Evolutionary conservation across 1,284 basidiomycete species (phyloP).

Genomic region (Heterobasidion irregulare): DNA sequence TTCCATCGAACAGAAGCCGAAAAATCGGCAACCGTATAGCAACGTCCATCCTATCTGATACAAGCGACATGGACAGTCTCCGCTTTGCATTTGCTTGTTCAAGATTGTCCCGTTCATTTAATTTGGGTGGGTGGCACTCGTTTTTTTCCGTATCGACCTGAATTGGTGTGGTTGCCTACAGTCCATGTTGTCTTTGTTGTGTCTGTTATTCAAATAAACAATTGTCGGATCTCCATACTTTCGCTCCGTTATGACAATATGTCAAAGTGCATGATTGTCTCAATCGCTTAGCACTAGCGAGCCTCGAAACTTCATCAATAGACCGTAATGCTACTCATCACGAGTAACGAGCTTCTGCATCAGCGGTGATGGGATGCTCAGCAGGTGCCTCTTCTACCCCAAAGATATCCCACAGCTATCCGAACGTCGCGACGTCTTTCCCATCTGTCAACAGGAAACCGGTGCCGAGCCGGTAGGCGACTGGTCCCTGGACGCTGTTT

Average conservation of each 20-base stretch:
- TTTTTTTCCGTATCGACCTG: background rate
- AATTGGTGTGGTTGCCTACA: background rate
- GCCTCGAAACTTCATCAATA: background rate
- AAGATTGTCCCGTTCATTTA: background rate
- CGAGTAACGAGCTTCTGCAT: background rate
- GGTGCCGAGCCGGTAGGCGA: background rate
- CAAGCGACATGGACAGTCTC: no score
- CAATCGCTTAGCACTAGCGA: background rate
- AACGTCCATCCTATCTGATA: no score
- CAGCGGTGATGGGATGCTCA: background rate
- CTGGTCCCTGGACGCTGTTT: background rate
- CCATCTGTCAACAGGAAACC: no score
- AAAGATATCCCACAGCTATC: no score
- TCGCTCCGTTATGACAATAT: background rate
- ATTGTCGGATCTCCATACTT: background rate
- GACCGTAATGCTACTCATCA: background rate
- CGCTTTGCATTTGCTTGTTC: background rate
- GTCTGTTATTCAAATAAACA: background rate
- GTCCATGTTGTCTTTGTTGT: background rate
- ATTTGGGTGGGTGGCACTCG: constrained; percentile 14
- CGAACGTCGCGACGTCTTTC: no score
- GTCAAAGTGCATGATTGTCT: background rate
- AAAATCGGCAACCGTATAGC: no score
- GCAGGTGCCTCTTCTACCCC: background rate
- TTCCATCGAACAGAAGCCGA: no score